Evolutionary conservation across 495 filamentous ascomycete genomes (phyloP).

Genomic region (Podospora fimiseda): DNA sequence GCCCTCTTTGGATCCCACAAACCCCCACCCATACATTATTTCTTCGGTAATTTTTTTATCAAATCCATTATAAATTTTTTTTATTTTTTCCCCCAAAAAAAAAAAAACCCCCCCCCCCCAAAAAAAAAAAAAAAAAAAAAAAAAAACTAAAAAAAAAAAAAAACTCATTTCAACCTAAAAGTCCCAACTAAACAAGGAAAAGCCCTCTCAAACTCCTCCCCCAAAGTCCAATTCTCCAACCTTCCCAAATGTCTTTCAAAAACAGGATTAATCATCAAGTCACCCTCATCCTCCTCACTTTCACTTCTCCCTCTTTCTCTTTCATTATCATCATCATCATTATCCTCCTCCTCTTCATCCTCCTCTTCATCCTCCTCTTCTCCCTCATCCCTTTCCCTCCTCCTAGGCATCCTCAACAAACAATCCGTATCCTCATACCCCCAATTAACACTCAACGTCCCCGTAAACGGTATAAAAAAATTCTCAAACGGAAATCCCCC

Average conservation of each 20-base stretch:
- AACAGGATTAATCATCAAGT: conserved; percentile 68
- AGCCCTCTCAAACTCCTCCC: conserved; percentile 55
- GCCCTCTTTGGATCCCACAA: no score
- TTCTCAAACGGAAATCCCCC: conserved; percentile 54
- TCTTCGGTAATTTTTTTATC: no score
- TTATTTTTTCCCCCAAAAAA: no score
- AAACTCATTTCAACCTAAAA: conserved; percentile 27
- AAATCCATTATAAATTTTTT: no score
- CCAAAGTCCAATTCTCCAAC: conserved; percentile 71
- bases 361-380: background rate
- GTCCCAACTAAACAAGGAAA: conserved; percentile 58
- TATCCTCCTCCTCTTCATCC: background rate
- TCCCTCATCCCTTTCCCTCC: background rate
- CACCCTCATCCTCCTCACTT: conserved; percentile 28
- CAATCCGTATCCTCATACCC: conserved; percentile 61
- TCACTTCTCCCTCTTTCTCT: background rate
- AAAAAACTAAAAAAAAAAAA: background rate
- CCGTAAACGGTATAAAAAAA: conserved; percentile 74
- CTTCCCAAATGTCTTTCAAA: conserved; percentile 68
- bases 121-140: background rate
- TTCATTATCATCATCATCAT: background rate
- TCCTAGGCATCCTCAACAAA: conserved; percentile 45
- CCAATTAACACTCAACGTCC: conserved; percentile 69
- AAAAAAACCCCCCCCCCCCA: no score
- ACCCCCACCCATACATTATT: no score